Evolutionary conservation across 306 rosid genomes (phyloP).

Genomic region (Ormosia emarginata): DNA sequence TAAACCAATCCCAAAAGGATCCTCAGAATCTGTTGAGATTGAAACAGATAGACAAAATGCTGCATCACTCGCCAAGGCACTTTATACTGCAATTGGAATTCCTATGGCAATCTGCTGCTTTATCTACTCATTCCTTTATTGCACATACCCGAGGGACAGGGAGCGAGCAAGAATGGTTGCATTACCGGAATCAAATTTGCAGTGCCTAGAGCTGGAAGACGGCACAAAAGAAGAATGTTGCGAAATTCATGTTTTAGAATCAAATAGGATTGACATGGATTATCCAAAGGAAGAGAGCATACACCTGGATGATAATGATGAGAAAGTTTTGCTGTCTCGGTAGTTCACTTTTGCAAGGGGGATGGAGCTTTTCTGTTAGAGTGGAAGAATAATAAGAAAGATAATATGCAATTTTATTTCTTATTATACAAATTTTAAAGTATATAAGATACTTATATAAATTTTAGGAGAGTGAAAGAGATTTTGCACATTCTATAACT

Average conservation of each 20-base stretch:
- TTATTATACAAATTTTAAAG: too few species aligned
- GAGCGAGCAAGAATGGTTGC: constrained; percentile 67
- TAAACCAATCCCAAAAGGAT: constrained; percentile 59
- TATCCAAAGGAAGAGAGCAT: constrained; percentile 25
- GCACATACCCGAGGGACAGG: constrained; percentile 78
- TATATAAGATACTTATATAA: too few species aligned
- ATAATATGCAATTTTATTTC: too few species aligned
- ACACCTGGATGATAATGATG: constrained; percentile 38
- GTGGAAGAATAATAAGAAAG: too few species aligned
- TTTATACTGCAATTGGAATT: constrained; percentile 60
- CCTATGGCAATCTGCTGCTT: constrained; percentile 63
- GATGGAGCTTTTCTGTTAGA: background rate
- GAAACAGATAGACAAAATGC: constrained; percentile 79
- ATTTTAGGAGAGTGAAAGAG: too few species aligned
- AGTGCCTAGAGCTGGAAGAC: constrained; percentile 33
- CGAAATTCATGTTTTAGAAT: constrained; percentile 22
- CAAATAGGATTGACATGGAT: constrained; percentile 10
- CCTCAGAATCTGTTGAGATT: constrained; percentile 44
- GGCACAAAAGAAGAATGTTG: constrained; percentile 15
- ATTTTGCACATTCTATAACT: too few species aligned
- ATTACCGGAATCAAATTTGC: constrained; percentile 53
- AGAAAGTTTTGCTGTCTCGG: constrained; percentile 39
- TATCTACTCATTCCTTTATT: constrained; percentile 71
- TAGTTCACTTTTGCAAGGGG: background rate
- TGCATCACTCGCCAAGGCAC: constrained; percentile 73